These are phyloP conservation scores for Fusarium pseudograminearum DNA, from an alignment of 2,329 filamentous ascomycete species.

Conservation along the genomic window DNA sequence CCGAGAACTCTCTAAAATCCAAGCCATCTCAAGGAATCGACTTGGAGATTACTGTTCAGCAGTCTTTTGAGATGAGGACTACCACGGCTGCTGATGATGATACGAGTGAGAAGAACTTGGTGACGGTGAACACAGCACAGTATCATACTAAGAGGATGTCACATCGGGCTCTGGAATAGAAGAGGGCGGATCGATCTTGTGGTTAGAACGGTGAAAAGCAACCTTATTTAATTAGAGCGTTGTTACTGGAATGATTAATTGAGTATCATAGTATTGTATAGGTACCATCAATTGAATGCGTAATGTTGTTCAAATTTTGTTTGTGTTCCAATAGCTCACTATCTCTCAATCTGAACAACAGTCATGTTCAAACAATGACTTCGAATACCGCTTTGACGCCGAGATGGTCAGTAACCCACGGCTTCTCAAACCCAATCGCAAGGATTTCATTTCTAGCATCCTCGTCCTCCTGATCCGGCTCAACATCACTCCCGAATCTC, in stretches of 20 bases:
- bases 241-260: too few species aligned
- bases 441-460: slow-evolving; percentile 5
- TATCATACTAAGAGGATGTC: neutral
- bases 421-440: slow-evolving; percentile 15
- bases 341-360: neutral
- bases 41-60: neutral
- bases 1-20: neutral
- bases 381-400: slow-evolving; percentile 16
- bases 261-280: too few species aligned
- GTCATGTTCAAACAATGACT: neutral
- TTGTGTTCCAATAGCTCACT: neutral
- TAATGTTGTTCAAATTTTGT: neutral
- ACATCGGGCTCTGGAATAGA: neutral
- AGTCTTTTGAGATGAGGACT: neutral
- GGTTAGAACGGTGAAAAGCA: too few species aligned
- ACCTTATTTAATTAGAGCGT: too few species aligned
- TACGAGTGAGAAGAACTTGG: neutral
- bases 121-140: neutral
- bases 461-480: neutral
- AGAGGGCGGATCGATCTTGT: neutral
- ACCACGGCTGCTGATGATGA: neutral
- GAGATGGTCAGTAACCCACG: slow-evolving; percentile 26
- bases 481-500: slow-evolving; percentile 61
- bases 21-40: neutral
- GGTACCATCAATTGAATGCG: neutral